phyloP scores from a whole-genome alignment of 1,284 basidiomycete species.

The Tilletia setariae region DNA sequence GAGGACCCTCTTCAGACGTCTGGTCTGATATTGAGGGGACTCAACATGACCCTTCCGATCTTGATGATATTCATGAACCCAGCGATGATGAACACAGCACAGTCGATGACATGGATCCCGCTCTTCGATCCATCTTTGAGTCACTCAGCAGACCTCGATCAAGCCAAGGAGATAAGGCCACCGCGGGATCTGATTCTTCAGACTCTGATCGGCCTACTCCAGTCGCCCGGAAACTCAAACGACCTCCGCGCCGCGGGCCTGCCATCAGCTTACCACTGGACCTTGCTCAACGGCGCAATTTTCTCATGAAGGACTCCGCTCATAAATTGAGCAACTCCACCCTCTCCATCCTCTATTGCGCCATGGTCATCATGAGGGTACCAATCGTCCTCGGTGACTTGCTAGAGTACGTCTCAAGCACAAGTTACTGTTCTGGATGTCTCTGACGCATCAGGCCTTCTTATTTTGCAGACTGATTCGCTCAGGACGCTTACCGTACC shows the following conservation, averaged over 20 bases:
- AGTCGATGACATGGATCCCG: constrained; percentile 22
- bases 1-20: neutral
- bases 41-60: constrained; percentile 26
- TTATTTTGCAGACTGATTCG: constrained; percentile 63
- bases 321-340: neutral
- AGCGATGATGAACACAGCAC: constrained; percentile 17
- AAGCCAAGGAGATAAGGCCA: no score
- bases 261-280: neutral
- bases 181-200: no score
- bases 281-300: neutral
- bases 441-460: neutral
- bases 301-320: neutral
- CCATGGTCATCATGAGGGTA: constrained; percentile 34
- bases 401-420: constrained; percentile 15
- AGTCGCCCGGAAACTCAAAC: no score
- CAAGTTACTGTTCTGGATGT: no score
- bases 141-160: no score
- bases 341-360: constrained; percentile 36
- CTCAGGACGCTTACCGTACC: constrained; percentile 72
- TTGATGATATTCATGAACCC: constrained; percentile 25
- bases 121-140: neutral
- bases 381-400: constrained; percentile 40
- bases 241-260: no score
- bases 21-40: constrained; percentile 14
- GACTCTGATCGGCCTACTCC: neutral